phyloP scores from a whole-genome alignment of 2,329 filamentous ascomycete genomes.

The Venturia oleaginea region DNA sequence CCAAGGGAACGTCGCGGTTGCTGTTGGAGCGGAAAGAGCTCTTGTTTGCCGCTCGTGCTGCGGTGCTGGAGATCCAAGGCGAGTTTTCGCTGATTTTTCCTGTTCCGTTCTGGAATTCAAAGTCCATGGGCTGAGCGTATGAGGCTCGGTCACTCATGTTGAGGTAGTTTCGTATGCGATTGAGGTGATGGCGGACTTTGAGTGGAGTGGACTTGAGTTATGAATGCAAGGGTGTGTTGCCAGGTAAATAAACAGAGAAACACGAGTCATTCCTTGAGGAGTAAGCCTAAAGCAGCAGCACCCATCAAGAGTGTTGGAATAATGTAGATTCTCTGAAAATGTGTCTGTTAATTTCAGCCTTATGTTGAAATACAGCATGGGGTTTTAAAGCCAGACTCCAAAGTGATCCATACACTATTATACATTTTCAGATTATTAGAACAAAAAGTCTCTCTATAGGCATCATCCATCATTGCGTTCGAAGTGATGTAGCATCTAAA shows the following conservation, averaged over 20 bases:
- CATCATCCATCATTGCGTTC: no score
- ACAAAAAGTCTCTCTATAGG: no score
- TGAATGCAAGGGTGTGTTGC: background rate
- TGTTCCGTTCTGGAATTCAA: conserved; percentile 40
- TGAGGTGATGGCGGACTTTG: background rate
- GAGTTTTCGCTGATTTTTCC: conserved; percentile 39
- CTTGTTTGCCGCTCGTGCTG: background rate
- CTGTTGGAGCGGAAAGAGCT: conserved; percentile 17
- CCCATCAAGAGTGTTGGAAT: no score
- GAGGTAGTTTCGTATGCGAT: background rate
- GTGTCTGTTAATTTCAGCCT: no score
- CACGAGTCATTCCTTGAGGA: background rate
- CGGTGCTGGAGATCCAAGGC: conserved; percentile 35
- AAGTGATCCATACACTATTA: no score
- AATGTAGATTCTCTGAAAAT: no score
- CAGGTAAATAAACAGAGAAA: background rate
- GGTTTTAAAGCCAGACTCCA: no score
- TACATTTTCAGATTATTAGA: no score
- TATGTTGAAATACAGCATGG: no score
- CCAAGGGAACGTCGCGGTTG: conserved; percentile 13
- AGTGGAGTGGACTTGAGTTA: background rate
- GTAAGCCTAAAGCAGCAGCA: no score
- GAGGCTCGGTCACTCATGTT: conserved; percentile 23
- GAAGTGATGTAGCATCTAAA: no score
- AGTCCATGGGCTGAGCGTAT: conserved; percentile 45